A percentile compares a stretch with the other conserved stretches of the same genome.
Evolutionary conservation across 805 yeast species (phyloP).

Genomic region (Candida insectalens): DNA sequence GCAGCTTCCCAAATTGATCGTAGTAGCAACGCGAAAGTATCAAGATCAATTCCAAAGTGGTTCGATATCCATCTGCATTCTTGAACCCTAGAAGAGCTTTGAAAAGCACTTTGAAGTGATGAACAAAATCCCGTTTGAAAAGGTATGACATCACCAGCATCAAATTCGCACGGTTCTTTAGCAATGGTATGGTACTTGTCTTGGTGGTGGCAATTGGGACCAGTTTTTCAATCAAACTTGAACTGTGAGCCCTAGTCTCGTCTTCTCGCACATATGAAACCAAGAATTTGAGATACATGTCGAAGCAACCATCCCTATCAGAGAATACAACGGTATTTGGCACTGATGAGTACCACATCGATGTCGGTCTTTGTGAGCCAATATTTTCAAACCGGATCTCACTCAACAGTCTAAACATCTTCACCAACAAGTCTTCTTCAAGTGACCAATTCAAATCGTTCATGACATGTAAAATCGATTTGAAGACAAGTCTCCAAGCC

Average conservation of each 20-base stretch:
- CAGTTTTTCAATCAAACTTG: constrained; percentile 21
- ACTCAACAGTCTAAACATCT: constrained; percentile 18
- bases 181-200: constrained; percentile 14
- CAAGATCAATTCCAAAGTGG: constrained; percentile 8
- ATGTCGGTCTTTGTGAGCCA: constrained; percentile 7
- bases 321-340: constrained; percentile 7
- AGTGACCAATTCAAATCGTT: constrained; percentile 19
- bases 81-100: constrained; percentile 6
- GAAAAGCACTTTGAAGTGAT: constrained; percentile 14
- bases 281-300: constrained; percentile 22
- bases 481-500: constrained; percentile 11
- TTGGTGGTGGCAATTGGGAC: constrained; percentile 23
- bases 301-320: constrained; percentile 21
- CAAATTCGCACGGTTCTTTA: constrained; percentile 22
- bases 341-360: constrained; percentile 7
- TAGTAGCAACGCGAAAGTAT: constrained; percentile 8
- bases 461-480: constrained; percentile 12
- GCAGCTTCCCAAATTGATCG: constrained; percentile 8
- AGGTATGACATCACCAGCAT: constrained; percentile 20
- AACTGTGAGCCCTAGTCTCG: constrained; percentile 4
- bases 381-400: constrained; percentile 20
- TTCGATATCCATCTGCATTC: constrained; percentile 4
- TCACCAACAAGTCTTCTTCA: constrained; percentile 21
- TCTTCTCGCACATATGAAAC: constrained; percentile 12
- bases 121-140: constrained; percentile 19